Percentiles rank a stretch among this genome's conserved stretches.
These are phyloP conservation scores for Ceratocystis alfenasii DNA, from an alignment of 2,329 filamentous ascomycete genomes.

Conservation along the genomic window DNA sequence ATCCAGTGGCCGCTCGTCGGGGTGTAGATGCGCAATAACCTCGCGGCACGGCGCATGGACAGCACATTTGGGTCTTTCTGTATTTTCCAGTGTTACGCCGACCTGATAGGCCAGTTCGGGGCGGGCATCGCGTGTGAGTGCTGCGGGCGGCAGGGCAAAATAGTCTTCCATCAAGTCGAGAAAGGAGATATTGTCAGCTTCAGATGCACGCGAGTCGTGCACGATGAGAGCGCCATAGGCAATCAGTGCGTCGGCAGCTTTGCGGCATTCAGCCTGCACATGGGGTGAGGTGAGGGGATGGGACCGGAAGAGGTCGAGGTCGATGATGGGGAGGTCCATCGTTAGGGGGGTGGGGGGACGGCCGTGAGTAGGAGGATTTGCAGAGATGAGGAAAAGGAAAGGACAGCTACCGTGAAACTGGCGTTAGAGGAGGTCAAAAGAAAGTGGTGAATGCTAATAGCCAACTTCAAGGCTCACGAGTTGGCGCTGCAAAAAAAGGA, in stretches of 20 bases:
- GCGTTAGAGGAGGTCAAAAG: too few relatives aligned
- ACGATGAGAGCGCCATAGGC: constrained; percentile 48
- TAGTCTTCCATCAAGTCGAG: constrained; percentile 54
- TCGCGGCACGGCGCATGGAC: constrained; percentile 49
- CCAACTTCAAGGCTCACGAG: not conserved
- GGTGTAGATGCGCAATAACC: constrained; percentile 43
- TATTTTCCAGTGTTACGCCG: constrained; percentile 51
- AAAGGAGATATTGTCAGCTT: constrained; percentile 44
- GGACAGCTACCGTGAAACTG: too few relatives aligned
- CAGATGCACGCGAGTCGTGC: constrained; percentile 47
- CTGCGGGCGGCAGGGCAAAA: constrained; percentile 44
- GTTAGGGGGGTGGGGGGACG: constrained; percentile 15
- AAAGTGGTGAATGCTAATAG: not conserved
- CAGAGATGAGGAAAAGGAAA: too few relatives aligned
- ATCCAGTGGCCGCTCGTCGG: constrained; percentile 45
- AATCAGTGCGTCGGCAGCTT: constrained; percentile 45
- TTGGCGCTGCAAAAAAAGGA: not conserved
- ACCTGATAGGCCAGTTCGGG: constrained; percentile 49
- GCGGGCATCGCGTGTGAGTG: constrained; percentile 40
- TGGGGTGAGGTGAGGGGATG: constrained; percentile 33
- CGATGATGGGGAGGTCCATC: constrained; percentile 49
- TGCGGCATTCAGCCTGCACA: constrained; percentile 40
- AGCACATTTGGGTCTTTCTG: constrained; percentile 51
- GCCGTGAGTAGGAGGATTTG: not conserved
- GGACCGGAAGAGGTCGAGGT: constrained; percentile 46